A percentile compares a stretch with the other conserved stretches of the same genome.
Evolutionary conservation across 2,329 filamentous ascomycete species (phyloP).

Genomic region (Fusarium oxysporum): DNA sequence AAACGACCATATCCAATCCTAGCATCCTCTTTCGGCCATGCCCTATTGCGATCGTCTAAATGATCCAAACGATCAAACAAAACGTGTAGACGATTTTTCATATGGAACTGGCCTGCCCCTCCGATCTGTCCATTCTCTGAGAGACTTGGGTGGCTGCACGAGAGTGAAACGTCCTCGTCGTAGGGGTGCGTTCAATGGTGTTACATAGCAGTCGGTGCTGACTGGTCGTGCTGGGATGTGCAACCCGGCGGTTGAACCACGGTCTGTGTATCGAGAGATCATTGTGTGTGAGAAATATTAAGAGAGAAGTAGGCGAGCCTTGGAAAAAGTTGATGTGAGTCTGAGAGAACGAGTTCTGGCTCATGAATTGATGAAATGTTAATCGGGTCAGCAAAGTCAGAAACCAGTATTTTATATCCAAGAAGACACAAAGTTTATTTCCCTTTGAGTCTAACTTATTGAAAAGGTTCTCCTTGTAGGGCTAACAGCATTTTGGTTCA

Average conservation of each 20-base stretch:
- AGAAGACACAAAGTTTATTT: rapidly evolving
- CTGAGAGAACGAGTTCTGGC: neutral
- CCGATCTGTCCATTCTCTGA: neutral
- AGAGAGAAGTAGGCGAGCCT: rapidly evolving
- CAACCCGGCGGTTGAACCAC: rapidly evolving
- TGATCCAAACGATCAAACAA: rapidly evolving
- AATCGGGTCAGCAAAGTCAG: neutral
- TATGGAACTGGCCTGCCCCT: rapidly evolving
- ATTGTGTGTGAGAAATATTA: rapidly evolving
- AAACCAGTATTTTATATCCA: rapidly evolving
- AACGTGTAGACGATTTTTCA: rapidly evolving
- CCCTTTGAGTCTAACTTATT: neutral
- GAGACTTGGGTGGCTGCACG: neutral
- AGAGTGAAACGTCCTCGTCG: neutral
- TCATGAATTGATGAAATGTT: rapidly evolving
- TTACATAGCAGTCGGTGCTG: neutral
- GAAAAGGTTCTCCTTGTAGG: rapidly evolving
- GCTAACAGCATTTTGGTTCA: rapidly evolving
- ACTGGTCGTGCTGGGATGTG: neutral
- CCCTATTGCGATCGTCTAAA: rapidly evolving
- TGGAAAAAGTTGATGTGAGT: rapidly evolving
- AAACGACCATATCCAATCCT: rapidly evolving
- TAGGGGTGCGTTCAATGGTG: rapidly evolving
- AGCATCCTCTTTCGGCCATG: rapidly evolving
- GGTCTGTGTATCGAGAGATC: rapidly evolving